phyloP scores from a whole-genome alignment of 169 alveolate genomes.

The Plasmodium fragile region DNA sequence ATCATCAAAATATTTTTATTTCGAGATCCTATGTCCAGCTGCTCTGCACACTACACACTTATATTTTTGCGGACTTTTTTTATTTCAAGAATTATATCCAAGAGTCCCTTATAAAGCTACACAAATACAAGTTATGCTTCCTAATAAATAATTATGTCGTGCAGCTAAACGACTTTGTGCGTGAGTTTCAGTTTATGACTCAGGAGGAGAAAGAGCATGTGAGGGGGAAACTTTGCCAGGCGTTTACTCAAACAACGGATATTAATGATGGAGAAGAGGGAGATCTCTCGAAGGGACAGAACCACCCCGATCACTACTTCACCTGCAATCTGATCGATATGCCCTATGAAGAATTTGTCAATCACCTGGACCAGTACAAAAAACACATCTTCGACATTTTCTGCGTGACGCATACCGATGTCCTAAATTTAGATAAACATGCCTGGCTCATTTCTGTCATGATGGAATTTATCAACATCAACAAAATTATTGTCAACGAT shows the following conservation, averaged over 20 bases:
- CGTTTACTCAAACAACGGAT: not conserved
- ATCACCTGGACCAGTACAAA: constrained; percentile 26
- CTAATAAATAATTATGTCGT: constrained; percentile 44
- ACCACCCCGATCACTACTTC: constrained; percentile 17
- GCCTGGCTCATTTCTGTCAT: constrained; percentile 60
- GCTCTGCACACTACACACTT: constrained; percentile 68
- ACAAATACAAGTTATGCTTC: constrained; percentile 61
- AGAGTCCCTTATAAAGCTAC: constrained; percentile 34
- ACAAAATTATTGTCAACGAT: constrained; percentile 56
- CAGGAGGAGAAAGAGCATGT: constrained; percentile 9
- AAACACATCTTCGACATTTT: constrained; percentile 49
- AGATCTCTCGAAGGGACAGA: not conserved
- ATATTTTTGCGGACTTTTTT: constrained; percentile 44
- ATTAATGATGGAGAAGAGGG: not conserved
- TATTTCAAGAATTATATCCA: constrained; percentile 45
- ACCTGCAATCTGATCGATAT: constrained; percentile 32
- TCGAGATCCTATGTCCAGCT: constrained; percentile 67
- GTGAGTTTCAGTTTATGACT: constrained; percentile 20
- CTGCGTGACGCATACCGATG: constrained; percentile 42
- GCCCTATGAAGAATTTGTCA: constrained; percentile 45
- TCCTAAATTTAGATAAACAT: constrained; percentile 30
- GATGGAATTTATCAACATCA: constrained; percentile 66
- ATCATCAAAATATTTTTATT: constrained; percentile 48
- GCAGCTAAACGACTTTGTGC: constrained; percentile 46
- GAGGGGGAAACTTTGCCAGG: not conserved